These are phyloP conservation scores for Capsicum baccatum DNA, from an alignment of 257 asterid genomes.

Conservation along the genomic window DNA sequence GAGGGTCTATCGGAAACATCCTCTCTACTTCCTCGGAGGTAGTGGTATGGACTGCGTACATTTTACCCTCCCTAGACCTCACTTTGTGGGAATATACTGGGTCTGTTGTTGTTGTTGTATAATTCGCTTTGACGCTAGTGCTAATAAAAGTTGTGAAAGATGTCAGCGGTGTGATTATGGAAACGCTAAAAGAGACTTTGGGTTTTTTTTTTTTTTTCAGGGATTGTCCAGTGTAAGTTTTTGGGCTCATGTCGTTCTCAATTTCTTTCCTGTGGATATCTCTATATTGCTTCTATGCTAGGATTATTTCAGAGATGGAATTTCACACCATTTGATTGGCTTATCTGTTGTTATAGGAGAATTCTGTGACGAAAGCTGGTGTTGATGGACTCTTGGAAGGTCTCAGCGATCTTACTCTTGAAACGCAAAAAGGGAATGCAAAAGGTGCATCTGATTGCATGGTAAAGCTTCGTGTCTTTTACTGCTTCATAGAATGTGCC, in stretches of 20 bases:
- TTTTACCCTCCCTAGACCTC: no score
- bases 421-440: constrained; percentile 1
- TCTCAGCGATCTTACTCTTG: constrained; percentile 1
- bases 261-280: neutral
- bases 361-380: neutral
- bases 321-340: neutral
- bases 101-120: neutral
- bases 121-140: neutral
- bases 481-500: neutral
- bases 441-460: neutral
- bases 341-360: constrained; percentile 3
- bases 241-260: neutral
- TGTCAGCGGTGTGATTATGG: neutral
- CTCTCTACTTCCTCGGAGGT: no score
- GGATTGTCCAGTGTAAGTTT: neutral
- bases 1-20: no score
- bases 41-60: no score
- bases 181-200: neutral
- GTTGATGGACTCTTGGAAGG: constrained; percentile 21
- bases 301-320: neutral
- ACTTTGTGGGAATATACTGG: no score
- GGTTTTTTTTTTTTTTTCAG: no score
- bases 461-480: constrained; percentile 10
- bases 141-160: neutral
- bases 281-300: neutral